Evolutionary conservation across 495 filamentous ascomycete species (phyloP).

Genomic region (Tuber melanosporum): DNA sequence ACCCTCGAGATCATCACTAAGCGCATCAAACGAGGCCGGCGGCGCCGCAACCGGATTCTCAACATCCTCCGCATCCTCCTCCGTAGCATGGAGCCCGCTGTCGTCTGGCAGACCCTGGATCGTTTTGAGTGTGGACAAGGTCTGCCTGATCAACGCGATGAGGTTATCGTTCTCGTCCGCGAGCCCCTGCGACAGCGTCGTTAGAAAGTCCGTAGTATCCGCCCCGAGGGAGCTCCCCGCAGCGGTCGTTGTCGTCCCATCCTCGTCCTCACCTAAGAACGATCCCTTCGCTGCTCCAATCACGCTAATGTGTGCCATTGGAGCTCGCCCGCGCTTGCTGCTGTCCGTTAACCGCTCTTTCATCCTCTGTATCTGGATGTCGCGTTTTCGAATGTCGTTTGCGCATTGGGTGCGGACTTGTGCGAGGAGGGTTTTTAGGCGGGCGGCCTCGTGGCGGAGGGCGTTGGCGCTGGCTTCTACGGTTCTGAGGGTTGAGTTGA

Average conservation of each 20-base stretch:
- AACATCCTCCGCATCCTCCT: constrained; percentile 43
- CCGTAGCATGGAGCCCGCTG: constrained; percentile 43
- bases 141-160: constrained; percentile 63
- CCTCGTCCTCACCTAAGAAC: constrained; percentile 46
- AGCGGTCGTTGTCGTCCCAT: constrained; percentile 40
- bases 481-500: constrained; percentile 60
- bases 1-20: constrained; percentile 63
- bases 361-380: constrained; percentile 77
- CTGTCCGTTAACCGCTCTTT: constrained; percentile 69
- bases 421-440: constrained; percentile 65
- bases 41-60: constrained; percentile 46
- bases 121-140: constrained; percentile 64
- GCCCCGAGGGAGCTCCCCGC: constrained; percentile 49
- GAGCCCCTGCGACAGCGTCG: constrained; percentile 74
- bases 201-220: constrained; percentile 89
- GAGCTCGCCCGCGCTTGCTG: constrained; percentile 30
- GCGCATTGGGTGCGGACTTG: constrained; percentile 83
- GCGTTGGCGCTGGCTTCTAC: constrained; percentile 63
- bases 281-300: constrained; percentile 20
- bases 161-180: constrained; percentile 92
- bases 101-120: constrained; percentile 66
- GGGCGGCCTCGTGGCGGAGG: constrained; percentile 71
- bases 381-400: constrained; percentile 86
- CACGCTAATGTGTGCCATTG: constrained; percentile 20
- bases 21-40: constrained; percentile 60